A percentile compares a stretch with the other conserved stretches of the same genome.
Evolutionary conservation across 192 early-diverging fungal species (phyloP).

Genomic region (Linnemannia exigua): DNA sequence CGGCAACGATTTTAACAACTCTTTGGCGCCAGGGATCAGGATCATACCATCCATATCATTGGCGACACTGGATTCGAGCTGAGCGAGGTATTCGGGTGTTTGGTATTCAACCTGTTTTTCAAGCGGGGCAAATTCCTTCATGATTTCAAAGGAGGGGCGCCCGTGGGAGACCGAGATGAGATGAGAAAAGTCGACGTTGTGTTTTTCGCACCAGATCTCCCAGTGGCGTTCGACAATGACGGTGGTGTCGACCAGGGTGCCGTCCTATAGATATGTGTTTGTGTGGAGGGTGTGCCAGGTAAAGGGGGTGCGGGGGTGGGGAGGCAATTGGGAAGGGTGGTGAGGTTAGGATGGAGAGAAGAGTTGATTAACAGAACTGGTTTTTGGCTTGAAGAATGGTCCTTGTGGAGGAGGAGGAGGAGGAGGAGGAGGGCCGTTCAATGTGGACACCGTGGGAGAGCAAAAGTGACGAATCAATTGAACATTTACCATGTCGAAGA

Average conservation of each 20-base stretch:
- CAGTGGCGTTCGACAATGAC: slow-evolving; percentile 63
- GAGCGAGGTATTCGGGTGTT: neutral
- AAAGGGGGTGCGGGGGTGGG: too few species aligned
- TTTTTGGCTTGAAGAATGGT: neutral
- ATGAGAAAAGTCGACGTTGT: slow-evolving; percentile 50
- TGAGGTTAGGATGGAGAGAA: neutral
- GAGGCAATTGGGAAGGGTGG: neutral
- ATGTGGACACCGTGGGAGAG: neutral
- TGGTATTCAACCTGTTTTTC: slow-evolving; percentile 37
- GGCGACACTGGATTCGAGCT: slow-evolving; percentile 38
- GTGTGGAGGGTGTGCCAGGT: neutral
- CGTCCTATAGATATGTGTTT: slow-evolving; percentile 37
- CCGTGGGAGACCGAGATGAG: slow-evolving; percentile 65
- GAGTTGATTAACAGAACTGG: neutral
- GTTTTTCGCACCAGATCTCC: slow-evolving; percentile 52
- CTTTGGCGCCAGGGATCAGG: slow-evolving; percentile 60
- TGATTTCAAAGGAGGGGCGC: slow-evolving; percentile 62
- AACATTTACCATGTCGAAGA: slow-evolving; percentile 49
- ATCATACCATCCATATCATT: slow-evolving; percentile 59
- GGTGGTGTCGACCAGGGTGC: slow-evolving; percentile 68
- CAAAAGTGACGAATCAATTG: too few species aligned
- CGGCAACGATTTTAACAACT: slow-evolving; percentile 43
- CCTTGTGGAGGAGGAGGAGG: neutral
- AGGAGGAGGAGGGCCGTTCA: neutral
- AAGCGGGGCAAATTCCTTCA: slow-evolving; percentile 58